These are phyloP conservation scores for Phialemonium atrogriseum DNA, from an alignment of 2,329 filamentous ascomycete genomes.

Conservation along the genomic window DNA sequence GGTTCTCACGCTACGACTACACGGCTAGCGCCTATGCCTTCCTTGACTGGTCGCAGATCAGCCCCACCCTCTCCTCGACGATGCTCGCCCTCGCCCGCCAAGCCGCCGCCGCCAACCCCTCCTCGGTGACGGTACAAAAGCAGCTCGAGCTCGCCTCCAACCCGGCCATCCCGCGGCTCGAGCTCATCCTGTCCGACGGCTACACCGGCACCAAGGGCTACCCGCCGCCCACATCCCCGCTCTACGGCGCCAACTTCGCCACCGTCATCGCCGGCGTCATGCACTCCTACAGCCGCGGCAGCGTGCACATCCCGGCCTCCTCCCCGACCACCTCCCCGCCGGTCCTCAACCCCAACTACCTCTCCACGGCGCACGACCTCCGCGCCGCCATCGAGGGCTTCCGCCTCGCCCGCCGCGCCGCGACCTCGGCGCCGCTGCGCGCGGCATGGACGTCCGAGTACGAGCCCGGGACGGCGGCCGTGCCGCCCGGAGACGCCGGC, in stretches of 20 bases:
- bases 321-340: constrained; percentile 19
- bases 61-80: constrained; percentile 17
- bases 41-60: constrained; percentile 28
- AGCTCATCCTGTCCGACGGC: constrained; percentile 35
- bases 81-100: constrained; percentile 24
- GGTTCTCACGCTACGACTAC: constrained; percentile 29
- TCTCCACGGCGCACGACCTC: constrained; percentile 19
- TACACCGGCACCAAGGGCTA: constrained; percentile 32
- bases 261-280: constrained; percentile 19
- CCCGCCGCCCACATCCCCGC: constrained; percentile 18
- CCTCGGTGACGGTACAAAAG: constrained; percentile 22
- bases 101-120: constrained; percentile 17
- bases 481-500: constrained; percentile 11
- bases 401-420: constrained; percentile 23
- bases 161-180: constrained; percentile 27
- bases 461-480: constrained; percentile 18
- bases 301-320: constrained; percentile 24
- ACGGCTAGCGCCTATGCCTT: constrained; percentile 30
- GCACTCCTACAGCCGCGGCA: constrained; percentile 22
- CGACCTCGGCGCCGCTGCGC: constrained; percentile 21
- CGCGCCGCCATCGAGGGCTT: constrained; percentile 13
- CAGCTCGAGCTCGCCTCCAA: constrained; percentile 31
- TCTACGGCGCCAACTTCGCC: constrained; percentile 21
- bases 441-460: constrained; percentile 23
- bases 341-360: constrained; percentile 23